Conservation (phyloP, 2,329 filamentous ascomycete genomes). For the Leptosphaerulina australis region DNA sequence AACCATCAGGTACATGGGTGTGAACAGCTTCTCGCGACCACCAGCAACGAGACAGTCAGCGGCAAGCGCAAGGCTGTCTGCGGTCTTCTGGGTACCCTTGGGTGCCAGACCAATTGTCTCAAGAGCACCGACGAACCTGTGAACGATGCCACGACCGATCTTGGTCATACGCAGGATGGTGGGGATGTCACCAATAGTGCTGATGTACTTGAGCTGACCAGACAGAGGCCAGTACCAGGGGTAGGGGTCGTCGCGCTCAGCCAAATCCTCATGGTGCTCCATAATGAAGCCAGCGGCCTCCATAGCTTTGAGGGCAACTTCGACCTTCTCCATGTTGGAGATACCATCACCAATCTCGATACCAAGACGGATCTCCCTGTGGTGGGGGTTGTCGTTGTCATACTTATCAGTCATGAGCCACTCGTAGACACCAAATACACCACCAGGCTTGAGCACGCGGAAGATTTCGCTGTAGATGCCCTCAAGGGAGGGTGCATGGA, state of each 20-base stretch:
- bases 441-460: constrained; percentile 93
- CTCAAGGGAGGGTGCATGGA: constrained; percentile 87
- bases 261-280: constrained; percentile 83
- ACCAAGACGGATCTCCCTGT: constrained; percentile 87
- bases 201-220: constrained; percentile 83
- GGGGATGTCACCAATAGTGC: constrained; percentile 77
- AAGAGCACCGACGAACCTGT: constrained; percentile 76
- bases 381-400: constrained; percentile 83
- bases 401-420: constrained; percentile 98
- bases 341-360: constrained; percentile 98
- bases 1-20: constrained; percentile 97
- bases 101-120: constrained; percentile 80
- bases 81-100: constrained; percentile 89
- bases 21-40: constrained; percentile 89
- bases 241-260: constrained; percentile 72
- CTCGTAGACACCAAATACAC: constrained; percentile 95
- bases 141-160: constrained; percentile 74
- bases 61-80: constrained; percentile 80
- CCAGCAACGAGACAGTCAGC: constrained; percentile 87
- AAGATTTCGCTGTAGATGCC: constrained; percentile 95
- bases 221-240: constrained; percentile 96
- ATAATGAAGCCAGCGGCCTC: constrained; percentile 86
- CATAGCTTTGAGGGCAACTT: constrained; percentile 81
- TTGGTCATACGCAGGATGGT: constrained; percentile 90
- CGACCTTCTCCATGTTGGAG: constrained; percentile 92